phyloP scores from a whole-genome alignment of 257 asterid species.

The Nicotiana tabacum region DNA sequence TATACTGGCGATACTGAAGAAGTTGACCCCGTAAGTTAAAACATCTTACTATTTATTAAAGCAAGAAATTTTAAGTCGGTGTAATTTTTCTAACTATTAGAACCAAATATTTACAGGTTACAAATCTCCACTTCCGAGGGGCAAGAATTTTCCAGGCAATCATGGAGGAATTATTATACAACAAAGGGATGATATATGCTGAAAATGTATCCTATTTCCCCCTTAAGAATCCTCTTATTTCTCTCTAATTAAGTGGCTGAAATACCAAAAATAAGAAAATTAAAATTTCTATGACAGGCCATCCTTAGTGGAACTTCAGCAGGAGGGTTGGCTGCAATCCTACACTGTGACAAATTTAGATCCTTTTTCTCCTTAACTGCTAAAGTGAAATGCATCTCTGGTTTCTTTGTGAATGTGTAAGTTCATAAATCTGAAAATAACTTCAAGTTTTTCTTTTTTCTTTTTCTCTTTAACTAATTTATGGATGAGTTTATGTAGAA shows the following conservation, averaged over 20 bases:
- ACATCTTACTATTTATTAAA: no score
- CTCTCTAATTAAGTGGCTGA: no score
- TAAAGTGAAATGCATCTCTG: conserved; percentile 29
- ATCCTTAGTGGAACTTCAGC: no score
- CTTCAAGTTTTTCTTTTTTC: not conserved
- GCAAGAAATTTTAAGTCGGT: no score
- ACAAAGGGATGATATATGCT: not conserved
- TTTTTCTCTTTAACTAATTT: not conserved
- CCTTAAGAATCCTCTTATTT: no score
- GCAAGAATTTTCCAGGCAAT: not conserved
- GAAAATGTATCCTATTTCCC: not conserved
- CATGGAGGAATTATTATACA: not conserved
- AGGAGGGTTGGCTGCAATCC: conserved; percentile 21
- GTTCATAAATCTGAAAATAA: not conserved
- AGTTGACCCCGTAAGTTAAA: no score
- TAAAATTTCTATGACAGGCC: conserved; percentile 11
- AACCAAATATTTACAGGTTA: no score
- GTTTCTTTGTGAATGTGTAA: conserved; percentile 36
- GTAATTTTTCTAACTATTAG: no score
- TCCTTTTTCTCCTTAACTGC: conserved; percentile 2
- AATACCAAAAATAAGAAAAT: no score
- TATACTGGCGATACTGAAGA: no score
- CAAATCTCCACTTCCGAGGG: not conserved
- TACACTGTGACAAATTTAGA: conserved; percentile 36
- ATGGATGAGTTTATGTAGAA: conserved; percentile 8